Evolutionary conservation across 805 yeast species (phyloP).

Genomic region (Wickerhamomyces strasburgensis): DNA sequence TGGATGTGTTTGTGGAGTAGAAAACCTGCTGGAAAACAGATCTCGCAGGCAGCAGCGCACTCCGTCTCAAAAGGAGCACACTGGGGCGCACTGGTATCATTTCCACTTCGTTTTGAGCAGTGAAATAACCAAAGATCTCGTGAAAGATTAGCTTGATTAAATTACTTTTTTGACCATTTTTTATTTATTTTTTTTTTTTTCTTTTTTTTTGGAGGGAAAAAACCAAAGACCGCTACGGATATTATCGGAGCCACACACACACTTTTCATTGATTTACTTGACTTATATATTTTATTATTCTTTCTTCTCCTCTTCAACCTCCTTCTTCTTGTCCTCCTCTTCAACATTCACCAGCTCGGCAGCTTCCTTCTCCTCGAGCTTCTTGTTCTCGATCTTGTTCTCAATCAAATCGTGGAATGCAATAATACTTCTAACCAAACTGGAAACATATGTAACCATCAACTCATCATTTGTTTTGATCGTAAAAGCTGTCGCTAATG

Average conservation of each 20-base stretch:
- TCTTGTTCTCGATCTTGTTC: constrained; percentile 83
- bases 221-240: no score
- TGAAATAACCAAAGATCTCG: no score
- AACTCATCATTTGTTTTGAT: constrained; percentile 93
- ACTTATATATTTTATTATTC: background rate
- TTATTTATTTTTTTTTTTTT: no score
- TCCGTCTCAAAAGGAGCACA: background rate
- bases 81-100: background rate
- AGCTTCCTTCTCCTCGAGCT: constrained; percentile 29
- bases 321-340: constrained; percentile 9
- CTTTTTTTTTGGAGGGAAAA: no score
- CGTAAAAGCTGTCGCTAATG: constrained; percentile 75
- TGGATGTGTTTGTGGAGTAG: background rate
- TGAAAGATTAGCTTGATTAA: no score
- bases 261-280: no score
- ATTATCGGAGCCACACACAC: no score
- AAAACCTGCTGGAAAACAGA: background rate
- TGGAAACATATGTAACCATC: constrained; percentile 87
- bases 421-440: constrained; percentile 87
- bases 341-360: constrained; percentile 1
- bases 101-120: no score
- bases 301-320: constrained; percentile 2
- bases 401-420: constrained; percentile 97
- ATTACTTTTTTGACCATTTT: no score
- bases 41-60: background rate